Percentiles rank a stretch among this genome's conserved stretches.
These are phyloP conservation scores for Barnettozyma hawaiiensis DNA, from an alignment of 1,139 yeast species.

Conservation along the genomic window DNA sequence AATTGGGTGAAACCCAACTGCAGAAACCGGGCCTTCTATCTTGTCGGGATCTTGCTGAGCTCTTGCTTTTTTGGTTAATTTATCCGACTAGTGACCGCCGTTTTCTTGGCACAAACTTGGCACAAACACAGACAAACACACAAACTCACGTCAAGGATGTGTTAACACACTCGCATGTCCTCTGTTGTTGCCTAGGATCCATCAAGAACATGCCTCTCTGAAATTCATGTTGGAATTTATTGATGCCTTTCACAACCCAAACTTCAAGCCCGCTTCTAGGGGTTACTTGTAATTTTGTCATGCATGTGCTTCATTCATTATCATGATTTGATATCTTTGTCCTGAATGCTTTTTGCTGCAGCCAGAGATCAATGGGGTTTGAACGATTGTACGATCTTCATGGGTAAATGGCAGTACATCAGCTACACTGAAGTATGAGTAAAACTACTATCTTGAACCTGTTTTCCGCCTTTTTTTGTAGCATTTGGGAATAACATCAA, in stretches of 20 bases:
- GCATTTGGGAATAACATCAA: too few relatives aligned
- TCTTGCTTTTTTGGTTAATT: too few relatives aligned
- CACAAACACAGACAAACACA: too few relatives aligned
- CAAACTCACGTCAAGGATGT: too few relatives aligned
- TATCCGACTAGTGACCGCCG: too few relatives aligned
- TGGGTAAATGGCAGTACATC: constrained; percentile 3
- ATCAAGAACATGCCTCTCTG: constrained; percentile 2
- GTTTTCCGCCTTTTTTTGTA: too few relatives aligned
- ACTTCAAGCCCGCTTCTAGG: not conserved
- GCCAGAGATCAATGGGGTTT: not conserved
- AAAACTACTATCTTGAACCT: too few relatives aligned
- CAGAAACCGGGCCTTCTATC: too few relatives aligned
- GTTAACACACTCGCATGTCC: not conserved
- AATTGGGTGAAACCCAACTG: too few relatives aligned
- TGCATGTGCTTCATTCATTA: not conserved
- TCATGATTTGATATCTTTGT: not conserved
- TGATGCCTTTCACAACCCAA: constrained; percentile 5
- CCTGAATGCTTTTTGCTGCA: not conserved
- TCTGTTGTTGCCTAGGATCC: constrained; percentile 7
- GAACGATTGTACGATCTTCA: not conserved
- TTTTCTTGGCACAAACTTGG: too few relatives aligned
- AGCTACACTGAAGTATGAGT: too few relatives aligned
- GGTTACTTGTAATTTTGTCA: not conserved
- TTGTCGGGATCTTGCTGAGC: too few relatives aligned
- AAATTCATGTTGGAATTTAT: not conserved